Evolutionary conservation across 352 stramenopile genomes (phyloP).

Genomic region (Phytophthora ramorum): DNA sequence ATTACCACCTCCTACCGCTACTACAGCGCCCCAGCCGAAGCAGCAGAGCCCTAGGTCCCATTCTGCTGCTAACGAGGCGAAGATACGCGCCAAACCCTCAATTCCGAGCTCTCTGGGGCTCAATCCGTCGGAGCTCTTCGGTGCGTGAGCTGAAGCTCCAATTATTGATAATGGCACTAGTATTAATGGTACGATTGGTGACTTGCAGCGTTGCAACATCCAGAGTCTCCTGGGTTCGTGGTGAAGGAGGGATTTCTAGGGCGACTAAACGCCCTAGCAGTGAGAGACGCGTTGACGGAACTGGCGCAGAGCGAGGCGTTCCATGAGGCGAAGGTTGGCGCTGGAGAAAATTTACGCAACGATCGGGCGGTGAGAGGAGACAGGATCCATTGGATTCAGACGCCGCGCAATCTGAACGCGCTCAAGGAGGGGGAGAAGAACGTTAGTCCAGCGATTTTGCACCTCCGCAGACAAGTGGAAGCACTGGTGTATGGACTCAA

Average conservation of each 20-base stretch:
- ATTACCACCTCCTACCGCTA: constrained; percentile 20
- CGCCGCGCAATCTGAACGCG: constrained; percentile 40
- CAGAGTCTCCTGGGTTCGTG: constrained; percentile 61
- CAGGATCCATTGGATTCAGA: constrained; percentile 72
- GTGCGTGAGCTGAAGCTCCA: constrained; percentile 28
- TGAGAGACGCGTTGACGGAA: constrained; percentile 47
- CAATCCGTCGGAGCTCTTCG: constrained; percentile 70
- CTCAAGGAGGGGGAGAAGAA: constrained; percentile 18
- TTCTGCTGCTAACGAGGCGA: not conserved
- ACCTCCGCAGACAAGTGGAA: constrained; percentile 60
- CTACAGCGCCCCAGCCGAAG: not conserved
- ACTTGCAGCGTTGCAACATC: constrained; percentile 47
- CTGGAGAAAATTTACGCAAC: constrained; percentile 47
- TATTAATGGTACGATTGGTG: not conserved
- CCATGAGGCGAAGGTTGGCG: constrained; percentile 57
- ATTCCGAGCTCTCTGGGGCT: constrained; percentile 25
- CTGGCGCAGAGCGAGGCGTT: constrained; percentile 40
- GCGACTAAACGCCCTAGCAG: constrained; percentile 32
- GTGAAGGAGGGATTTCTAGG: constrained; percentile 62
- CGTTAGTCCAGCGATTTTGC: constrained; percentile 44
- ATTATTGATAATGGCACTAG: not conserved
- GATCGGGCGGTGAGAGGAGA: constrained; percentile 63
- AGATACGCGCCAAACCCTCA: constrained; percentile 1
- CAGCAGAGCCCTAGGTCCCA: not conserved
- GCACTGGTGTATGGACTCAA: constrained; percentile 62